Percentiles rank a stretch among this genome's conserved stretches.
Conservation (phyloP, 495 filamentous ascomycete genomes). For the Talaromyces borbonicus region DNA sequence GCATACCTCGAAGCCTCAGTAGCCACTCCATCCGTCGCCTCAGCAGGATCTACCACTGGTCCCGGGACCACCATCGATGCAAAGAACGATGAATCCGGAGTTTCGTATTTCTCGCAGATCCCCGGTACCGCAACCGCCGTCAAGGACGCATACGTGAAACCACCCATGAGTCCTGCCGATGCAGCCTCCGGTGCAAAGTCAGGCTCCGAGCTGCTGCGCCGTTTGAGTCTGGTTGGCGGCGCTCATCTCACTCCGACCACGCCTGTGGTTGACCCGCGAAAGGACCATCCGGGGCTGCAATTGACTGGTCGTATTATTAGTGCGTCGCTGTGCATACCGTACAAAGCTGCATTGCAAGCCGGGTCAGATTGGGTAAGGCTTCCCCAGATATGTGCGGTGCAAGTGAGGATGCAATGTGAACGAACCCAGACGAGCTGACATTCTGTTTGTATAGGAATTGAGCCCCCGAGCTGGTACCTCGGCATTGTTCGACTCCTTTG, state of each 20-base stretch:
- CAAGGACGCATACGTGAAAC: constrained; percentile 13
- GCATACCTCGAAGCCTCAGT: constrained; percentile 20
- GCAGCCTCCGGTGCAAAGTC: constrained; percentile 42
- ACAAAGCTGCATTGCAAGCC: constrained; percentile 55
- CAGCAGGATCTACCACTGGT: constrained; percentile 16
- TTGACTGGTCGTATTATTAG: constrained; percentile 80
- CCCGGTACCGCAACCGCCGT: constrained; percentile 23
- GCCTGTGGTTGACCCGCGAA: constrained; percentile 47
- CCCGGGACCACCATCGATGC: not conserved
- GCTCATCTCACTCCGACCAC: constrained; percentile 26
- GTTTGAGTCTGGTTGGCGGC: constrained; percentile 45
- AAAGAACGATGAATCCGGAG: not conserved
- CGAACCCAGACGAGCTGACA: constrained; percentile 1
- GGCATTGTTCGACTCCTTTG: constrained; percentile 79
- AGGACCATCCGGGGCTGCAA: constrained; percentile 54
- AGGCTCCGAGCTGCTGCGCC: constrained; percentile 51
- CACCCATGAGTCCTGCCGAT: constrained; percentile 31
- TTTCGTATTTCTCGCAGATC: constrained; percentile 22
- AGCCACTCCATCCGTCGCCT: constrained; percentile 19
- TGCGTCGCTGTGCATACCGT: constrained; percentile 76
- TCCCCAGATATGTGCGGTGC: too few species aligned
- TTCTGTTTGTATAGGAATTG: constrained; percentile 43
- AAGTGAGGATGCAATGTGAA: constrained; percentile 15
- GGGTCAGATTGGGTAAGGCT: constrained; percentile 72
- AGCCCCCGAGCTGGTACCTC: constrained; percentile 73